Base-by-base conservation (phyloP, 2,329 filamentous ascomycete species). In the Neonectria hederae region DNA sequence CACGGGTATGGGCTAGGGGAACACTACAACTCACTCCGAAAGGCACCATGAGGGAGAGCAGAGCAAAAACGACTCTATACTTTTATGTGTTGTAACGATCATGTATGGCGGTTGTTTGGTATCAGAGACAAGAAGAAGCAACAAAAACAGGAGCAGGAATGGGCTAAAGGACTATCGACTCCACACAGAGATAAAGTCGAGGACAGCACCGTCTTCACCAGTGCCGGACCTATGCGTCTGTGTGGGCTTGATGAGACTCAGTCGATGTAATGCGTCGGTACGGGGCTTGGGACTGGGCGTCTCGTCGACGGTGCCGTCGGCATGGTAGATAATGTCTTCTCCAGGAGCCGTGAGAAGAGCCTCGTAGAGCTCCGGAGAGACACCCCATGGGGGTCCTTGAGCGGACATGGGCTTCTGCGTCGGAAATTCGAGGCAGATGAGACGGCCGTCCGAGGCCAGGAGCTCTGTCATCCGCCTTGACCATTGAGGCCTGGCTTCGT, bases 1-100 rank as follows among this genome's bases (percentile, higher is more conserved):
- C 94, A 97, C 81, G 93, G 92, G 53, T 98, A 97, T 78, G 95
- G 95, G 1, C 82, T 99, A 54, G 96, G 96, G 13, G 96, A 98
- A 82, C 96, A 99, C 81, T 99, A 99, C 80, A 99, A 99, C 77
- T 97, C 94, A 57, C 80, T 99, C 76, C 79, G 87, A 71, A 86
- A 83, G 74, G 74, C 74, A 69, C 68, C 72, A 69, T 73, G 65
- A 65, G 28, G 53, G 46, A 64, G 7, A 62, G 54, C 30, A 65
- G 58, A 60, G n/a, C 58, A 51, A 54, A 68, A 56, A 24, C 30
- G 54, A 32, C 26, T 51, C 52, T 65, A 69, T 62, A 66, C 69
- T 66, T 67, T 69, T 62, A 54, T 65, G 32, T 68, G 59, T 57
- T 68, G 62, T 63, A 62, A 60, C 54, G 45, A 62, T 66, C 63